These are phyloP conservation scores for Funneliformis geosporum DNA, from an alignment of 192 early-diverging fungal genomes.

Conservation along the genomic window DNA sequence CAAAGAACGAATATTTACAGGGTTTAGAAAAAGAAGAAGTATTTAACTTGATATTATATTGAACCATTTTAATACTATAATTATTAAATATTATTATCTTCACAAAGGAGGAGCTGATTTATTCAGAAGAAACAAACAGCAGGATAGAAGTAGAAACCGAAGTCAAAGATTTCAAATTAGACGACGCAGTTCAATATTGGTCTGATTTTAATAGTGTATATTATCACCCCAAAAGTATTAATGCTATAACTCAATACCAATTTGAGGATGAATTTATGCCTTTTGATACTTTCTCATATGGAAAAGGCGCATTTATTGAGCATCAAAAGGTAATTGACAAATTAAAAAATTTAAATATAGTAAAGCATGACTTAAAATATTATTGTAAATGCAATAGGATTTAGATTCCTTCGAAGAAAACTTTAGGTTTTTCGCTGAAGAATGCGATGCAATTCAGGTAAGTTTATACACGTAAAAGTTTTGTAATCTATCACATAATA, in stretches of 20 bases:
- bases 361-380: neutral
- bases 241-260: slow-evolving; percentile 43
- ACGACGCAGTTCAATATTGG: slow-evolving; percentile 65
- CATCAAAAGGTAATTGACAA: slow-evolving; percentile 47
- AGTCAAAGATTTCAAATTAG: slow-evolving; percentile 52
- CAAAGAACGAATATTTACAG: slow-evolving; percentile 23
- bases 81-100: neutral
- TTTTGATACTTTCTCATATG: slow-evolving; percentile 55
- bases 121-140: neutral
- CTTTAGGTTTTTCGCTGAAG: slow-evolving; percentile 54
- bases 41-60: neutral
- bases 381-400: slow-evolving; percentile 39
- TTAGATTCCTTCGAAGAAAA: slow-evolving; percentile 54
- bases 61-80: neutral
- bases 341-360: neutral
- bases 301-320: slow-evolving; percentile 47
- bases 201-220: slow-evolving; percentile 79
- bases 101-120: neutral
- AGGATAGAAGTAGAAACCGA: slow-evolving; percentile 17
- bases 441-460: slow-evolving; percentile 58
- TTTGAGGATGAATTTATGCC: slow-evolving; percentile 49
- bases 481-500: neutral
- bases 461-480: neutral
- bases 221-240: slow-evolving; percentile 71
- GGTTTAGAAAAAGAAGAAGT: slow-evolving; percentile 19